Percentiles rank a stretch among this genome's conserved stretches.
Conservation (phyloP, 2,329 filamentous ascomycete genomes). For the Ceratocystis smalleyi region DNA sequence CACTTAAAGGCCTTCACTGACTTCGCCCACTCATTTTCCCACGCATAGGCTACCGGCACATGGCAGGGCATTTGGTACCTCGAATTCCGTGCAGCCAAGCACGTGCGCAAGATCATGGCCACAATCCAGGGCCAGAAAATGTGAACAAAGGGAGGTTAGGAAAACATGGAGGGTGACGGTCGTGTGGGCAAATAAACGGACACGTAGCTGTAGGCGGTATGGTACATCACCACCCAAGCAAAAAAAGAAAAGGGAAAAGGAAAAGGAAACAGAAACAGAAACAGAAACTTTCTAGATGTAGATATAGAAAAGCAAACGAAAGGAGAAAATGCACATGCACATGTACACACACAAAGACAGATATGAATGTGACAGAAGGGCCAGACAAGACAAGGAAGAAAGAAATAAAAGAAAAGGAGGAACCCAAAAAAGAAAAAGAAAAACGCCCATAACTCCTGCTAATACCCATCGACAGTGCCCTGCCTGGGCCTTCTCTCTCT, state of each 20-base stretch:
- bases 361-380: background rate
- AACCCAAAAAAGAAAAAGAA: background rate
- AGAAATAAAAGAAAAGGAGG: background rate
- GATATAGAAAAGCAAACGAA: background rate
- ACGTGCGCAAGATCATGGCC: constrained; percentile 69
- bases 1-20: background rate
- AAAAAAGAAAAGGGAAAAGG: background rate
- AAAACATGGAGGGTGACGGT: constrained; percentile 43
- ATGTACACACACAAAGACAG: background rate
- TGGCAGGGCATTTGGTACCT: constrained; percentile 92
- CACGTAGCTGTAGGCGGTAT: background rate
- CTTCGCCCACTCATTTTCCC: background rate
- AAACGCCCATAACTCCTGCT: constrained; percentile 4
- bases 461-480: background rate
- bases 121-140: constrained; percentile 79
- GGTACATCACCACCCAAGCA: background rate
- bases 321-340: background rate
- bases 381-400: background rate
- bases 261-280: constrained; percentile 2
- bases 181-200: background rate
- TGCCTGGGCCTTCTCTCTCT: background rate
- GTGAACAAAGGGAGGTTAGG: constrained; percentile 21
- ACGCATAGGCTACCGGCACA: constrained; percentile 40
- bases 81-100: constrained; percentile 66
- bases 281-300: background rate